These are phyloP conservation scores for Cylindrotheca fusiformis DNA, from an alignment of 108 stramenopile species.

Conservation along the genomic window DNA sequence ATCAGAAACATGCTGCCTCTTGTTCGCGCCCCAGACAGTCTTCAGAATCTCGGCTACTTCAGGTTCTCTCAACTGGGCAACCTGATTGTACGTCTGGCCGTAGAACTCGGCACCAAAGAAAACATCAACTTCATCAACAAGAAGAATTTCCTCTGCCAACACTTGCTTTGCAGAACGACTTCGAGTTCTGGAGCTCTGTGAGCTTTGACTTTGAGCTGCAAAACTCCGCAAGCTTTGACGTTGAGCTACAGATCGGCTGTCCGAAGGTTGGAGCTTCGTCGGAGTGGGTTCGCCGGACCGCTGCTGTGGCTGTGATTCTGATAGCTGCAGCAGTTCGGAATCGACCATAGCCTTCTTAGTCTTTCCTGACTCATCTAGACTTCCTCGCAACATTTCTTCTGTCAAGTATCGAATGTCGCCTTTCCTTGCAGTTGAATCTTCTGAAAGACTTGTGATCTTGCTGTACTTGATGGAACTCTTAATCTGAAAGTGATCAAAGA, in stretches of 20 bases:
- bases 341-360: background rate
- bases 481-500: conserved; percentile 42
- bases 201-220: background rate
- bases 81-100: conserved; percentile 67
- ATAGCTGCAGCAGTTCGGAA: background rate
- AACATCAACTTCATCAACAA: conserved; percentile 68
- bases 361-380: background rate
- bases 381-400: conserved; percentile 33
- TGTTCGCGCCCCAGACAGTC: conserved; percentile 40
- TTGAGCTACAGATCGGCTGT: background rate
- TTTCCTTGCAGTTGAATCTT: conserved; percentile 53
- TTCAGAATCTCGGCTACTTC: conserved; percentile 43
- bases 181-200: background rate
- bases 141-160: conserved; percentile 28
- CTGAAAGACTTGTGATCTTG: conserved; percentile 55
- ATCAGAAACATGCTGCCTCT: conserved; percentile 35
- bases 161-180: background rate
- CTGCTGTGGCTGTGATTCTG: background rate
- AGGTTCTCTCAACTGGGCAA: conserved; percentile 43
- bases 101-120: conserved; percentile 68
- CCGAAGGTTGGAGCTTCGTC: background rate
- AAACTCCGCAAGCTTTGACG: background rate
- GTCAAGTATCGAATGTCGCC: conserved; percentile 54
- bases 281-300: background rate
- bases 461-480: conserved; percentile 40